These are phyloP conservation scores for Insectozyma bohioensis DNA, from an alignment of 1,139 yeast species.

Conservation along the genomic window DNA sequence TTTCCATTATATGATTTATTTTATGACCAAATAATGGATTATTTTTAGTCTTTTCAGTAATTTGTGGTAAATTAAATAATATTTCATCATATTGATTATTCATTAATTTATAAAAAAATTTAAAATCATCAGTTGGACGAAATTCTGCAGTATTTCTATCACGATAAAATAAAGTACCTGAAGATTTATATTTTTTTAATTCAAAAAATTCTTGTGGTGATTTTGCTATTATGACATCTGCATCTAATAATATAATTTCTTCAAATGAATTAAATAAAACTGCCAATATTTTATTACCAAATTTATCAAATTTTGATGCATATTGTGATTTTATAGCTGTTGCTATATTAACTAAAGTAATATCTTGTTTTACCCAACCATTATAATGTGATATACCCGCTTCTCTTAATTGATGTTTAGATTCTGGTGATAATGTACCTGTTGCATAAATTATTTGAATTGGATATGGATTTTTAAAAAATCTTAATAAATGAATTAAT, in stretches of 20 bases:
- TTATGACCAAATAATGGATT: constrained; percentile 26
- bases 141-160: constrained; percentile 38
- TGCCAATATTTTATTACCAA: constrained; percentile 33
- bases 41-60: constrained; percentile 23
- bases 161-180: constrained; percentile 33
- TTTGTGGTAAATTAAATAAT: constrained; percentile 31
- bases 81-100: constrained; percentile 40
- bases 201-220: constrained; percentile 30
- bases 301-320: constrained; percentile 24
- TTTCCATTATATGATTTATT: constrained; percentile 33
- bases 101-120: constrained; percentile 36
- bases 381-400: too few species aligned
- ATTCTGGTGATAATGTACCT: constrained; percentile 21
- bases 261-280: constrained; percentile 35
- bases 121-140: constrained; percentile 32
- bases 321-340: constrained; percentile 26
- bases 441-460: constrained; percentile 51
- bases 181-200: constrained; percentile 22
- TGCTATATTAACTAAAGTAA: constrained; percentile 35
- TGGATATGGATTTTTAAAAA: constrained; percentile 47
- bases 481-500: constrained; percentile 45
- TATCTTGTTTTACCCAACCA: constrained; percentile 33
- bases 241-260: constrained; percentile 35
- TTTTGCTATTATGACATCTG: constrained; percentile 33
- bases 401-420: constrained; percentile 28